Evolutionary conservation across 192 early-diverging fungal species (phyloP).

Genomic region (Backusella parvicylindrica): DNA sequence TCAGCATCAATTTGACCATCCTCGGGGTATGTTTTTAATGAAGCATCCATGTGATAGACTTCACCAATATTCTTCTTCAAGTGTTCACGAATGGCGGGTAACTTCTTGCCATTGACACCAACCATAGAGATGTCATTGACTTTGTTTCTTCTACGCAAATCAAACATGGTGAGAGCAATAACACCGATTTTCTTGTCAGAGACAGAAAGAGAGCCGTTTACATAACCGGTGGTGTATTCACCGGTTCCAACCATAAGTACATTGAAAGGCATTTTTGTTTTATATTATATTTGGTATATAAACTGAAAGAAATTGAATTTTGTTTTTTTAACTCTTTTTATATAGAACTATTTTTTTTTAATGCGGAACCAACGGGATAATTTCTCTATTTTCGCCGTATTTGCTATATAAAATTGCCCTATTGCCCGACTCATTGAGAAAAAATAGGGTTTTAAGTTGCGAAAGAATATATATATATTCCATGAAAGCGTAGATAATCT

Average conservation of each 20-base stretch:
- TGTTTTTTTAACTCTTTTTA: neutral
- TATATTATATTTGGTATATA: neutral
- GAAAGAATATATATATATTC: neutral
- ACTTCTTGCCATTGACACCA: constrained; percentile 40
- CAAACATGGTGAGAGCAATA: constrained; percentile 39
- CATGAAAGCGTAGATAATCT: neutral
- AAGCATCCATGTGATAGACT: constrained; percentile 30
- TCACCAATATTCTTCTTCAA: constrained; percentile 25
- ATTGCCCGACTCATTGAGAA: neutral
- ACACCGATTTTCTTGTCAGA: constrained; percentile 45
- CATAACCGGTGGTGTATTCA: constrained; percentile 42
- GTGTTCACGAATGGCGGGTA: constrained; percentile 36
- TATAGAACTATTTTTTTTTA: neutral
- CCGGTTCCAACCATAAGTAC: constrained; percentile 38
- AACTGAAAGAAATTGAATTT: neutral
- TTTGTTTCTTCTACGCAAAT: constrained; percentile 33
- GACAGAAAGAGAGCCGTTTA: constrained; percentile 18
- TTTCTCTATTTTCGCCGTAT: neutral
- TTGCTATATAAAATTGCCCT: neutral
- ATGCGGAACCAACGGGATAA: neutral
- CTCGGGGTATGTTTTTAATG: constrained; percentile 34
- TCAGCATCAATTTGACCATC: constrained; percentile 37
- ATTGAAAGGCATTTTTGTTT: constrained; percentile 17
- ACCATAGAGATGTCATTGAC: constrained; percentile 38
- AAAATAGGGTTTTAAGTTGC: neutral